phyloP scores from a whole-genome alignment of 75 land plant genomes.

The Chamaecyparis obtusa region DNA sequence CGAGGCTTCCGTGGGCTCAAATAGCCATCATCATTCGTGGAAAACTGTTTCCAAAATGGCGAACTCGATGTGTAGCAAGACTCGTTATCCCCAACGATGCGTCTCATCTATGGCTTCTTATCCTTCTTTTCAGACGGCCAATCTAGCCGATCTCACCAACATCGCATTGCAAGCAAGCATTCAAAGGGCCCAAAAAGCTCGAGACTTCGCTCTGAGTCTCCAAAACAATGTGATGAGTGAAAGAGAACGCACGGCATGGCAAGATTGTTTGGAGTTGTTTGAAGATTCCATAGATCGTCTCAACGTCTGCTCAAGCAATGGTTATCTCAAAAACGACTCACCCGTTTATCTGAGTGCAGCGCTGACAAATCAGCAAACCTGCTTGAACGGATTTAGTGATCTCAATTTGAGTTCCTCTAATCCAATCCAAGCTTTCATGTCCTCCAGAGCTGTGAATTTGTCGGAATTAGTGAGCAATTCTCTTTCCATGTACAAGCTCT shows the following conservation, averaged over 20 bases:
- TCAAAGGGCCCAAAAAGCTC: not conserved
- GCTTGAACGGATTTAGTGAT: not conserved
- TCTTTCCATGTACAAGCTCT: not conserved
- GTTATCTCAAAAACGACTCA: not conserved
- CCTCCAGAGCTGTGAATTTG: not conserved
- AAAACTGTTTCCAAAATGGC: not conserved
- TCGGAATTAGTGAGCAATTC: not conserved
- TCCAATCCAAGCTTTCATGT: not conserved
- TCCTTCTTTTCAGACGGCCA: not conserved
- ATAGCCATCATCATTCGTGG: not conserved
- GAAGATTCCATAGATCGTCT: not conserved
- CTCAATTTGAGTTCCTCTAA: not conserved
- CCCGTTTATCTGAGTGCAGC: not conserved
- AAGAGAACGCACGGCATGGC: not conserved
- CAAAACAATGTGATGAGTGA: not conserved
- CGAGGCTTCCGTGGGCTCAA: not conserved
- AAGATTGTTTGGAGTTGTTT: not conserved
- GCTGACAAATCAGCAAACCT: conserved; percentile 1
- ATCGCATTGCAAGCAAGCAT: not conserved
- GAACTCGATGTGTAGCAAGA: not conserved
- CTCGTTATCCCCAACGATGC: not conserved
- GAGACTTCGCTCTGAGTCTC: not conserved
- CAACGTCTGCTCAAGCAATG: not conserved
- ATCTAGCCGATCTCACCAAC: not conserved
- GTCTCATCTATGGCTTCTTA: not conserved